These are phyloP conservation scores for Eucalyptus curtisii DNA, from an alignment of 345 rosid species.

Conservation along the genomic window DNA sequence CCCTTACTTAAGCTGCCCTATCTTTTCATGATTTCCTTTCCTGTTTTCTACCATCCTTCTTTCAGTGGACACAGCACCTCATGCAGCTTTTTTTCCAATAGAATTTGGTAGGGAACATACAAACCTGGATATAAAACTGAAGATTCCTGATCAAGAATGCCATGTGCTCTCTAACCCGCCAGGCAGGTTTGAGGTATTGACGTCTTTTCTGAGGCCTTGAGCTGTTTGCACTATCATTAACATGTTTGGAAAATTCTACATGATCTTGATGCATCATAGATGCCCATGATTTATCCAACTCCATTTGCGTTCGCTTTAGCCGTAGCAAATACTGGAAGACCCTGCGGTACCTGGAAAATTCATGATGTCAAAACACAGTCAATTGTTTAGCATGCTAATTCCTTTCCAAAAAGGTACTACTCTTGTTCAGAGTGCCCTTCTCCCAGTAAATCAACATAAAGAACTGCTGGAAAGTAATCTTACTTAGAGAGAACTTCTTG, in stretches of 20 bases:
- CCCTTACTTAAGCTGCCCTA: not conserved
- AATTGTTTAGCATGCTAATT: not conserved
- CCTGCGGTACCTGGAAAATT: constrained; percentile 52
- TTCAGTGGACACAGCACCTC: not conserved
- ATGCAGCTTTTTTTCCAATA: not conserved
- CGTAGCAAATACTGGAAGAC: constrained; percentile 86
- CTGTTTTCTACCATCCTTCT: not conserved
- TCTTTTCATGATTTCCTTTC: not conserved
- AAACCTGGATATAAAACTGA: constrained; percentile 95
- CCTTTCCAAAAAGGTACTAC: not conserved
- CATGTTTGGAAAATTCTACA: constrained; percentile 59
- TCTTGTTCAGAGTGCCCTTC: not conserved
- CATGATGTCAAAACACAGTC: not conserved
- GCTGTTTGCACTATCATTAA: constrained; percentile 30
- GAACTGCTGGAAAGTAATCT: constrained; percentile 25
- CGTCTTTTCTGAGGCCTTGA: constrained; percentile 60
- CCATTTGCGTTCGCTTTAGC: constrained; percentile 92
- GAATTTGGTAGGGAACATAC: not conserved
- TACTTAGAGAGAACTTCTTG: constrained; percentile 96
- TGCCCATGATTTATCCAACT: constrained; percentile 98
- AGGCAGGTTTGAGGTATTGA: constrained; percentile 79
- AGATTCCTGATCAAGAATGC: constrained; percentile 93
- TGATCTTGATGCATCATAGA: constrained; percentile 97
- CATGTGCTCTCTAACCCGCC: constrained; percentile 98
- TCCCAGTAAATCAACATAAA: not conserved